Conservation (phyloP, 495 filamentous ascomycete species). For the Aspergillus saccharolyticus region DNA sequence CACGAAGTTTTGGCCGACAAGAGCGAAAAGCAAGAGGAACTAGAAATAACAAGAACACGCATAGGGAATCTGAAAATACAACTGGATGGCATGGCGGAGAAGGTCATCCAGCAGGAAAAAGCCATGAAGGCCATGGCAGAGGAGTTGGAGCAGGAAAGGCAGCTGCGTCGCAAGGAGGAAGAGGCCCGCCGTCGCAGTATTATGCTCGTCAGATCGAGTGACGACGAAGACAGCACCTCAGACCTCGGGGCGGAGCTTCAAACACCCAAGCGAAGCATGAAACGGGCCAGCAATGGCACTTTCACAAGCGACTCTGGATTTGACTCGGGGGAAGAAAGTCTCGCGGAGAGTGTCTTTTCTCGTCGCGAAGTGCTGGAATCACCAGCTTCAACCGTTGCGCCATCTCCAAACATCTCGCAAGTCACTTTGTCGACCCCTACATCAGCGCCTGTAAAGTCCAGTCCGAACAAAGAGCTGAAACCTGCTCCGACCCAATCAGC, state of each 20-base stretch:
- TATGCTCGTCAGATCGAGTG: slow-evolving; percentile 27
- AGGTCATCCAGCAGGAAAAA: slow-evolving; percentile 59
- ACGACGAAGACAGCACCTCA: slow-evolving; percentile 39
- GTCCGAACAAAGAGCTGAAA: slow-evolving; percentile 21
- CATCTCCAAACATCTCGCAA: slow-evolving; percentile 37
- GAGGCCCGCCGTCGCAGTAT: slow-evolving; percentile 41
- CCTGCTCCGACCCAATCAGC: slow-evolving; percentile 12
- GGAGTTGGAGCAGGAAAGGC: slow-evolving; percentile 59
- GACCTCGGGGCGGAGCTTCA: slow-evolving; percentile 51
- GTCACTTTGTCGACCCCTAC: slow-evolving; percentile 29
- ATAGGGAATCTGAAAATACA: slow-evolving; percentile 64
- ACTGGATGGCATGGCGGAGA: slow-evolving; percentile 70
- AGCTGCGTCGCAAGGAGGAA: slow-evolving; percentile 48
- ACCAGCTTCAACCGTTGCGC: slow-evolving; percentile 44
- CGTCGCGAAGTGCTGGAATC: slow-evolving; percentile 49
- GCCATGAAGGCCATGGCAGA: slow-evolving; percentile 59
- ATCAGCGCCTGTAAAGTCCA: slow-evolving; percentile 15
- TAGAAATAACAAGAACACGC: slow-evolving; percentile 68
- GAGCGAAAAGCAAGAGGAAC: slow-evolving; percentile 62
- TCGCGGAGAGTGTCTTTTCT: slow-evolving; percentile 60
- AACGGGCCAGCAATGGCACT: slow-evolving; percentile 50
- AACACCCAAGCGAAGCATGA: slow-evolving; percentile 41
- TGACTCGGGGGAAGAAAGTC: slow-evolving; percentile 52
- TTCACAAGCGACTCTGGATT: slow-evolving; percentile 50
- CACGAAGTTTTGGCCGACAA: slow-evolving; percentile 58